Percentiles rank a stretch among this genome's conserved stretches.
phyloP scores from a whole-genome alignment of 2,329 filamentous ascomycete genomes.

The Annulohypoxylon truncatum region DNA sequence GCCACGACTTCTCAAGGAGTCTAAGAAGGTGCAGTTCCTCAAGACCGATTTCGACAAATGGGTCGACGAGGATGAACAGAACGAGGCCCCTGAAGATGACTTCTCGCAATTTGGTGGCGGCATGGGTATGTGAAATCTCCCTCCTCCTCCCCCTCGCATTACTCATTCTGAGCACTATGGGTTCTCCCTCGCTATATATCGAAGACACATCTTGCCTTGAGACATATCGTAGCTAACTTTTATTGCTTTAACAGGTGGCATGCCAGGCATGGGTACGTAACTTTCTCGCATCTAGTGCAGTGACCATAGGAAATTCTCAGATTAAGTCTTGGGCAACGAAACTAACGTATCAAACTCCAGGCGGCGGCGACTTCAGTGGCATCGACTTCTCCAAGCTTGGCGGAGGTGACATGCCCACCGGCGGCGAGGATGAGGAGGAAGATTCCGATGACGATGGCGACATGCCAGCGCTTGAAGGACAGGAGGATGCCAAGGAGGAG shows the following conservation, averaged over 20 bases:
- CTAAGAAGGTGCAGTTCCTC: conserved; percentile 91
- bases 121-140: conserved; percentile 64
- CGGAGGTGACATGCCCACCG: conserved; percentile 63
- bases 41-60: conserved; percentile 99
- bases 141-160: not conserved
- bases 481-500: conserved; percentile 60
- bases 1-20: conserved; percentile 92
- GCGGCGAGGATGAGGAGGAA: conserved; percentile 63
- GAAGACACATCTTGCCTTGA: not conserved
- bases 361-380: conserved; percentile 79
- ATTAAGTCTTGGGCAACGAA: not conserved
- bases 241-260: conserved; percentile 57
- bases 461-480: conserved; percentile 84
- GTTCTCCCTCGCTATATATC: not conserved
- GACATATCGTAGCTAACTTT: conserved; percentile 23
- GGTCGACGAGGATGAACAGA: conserved; percentile 99
- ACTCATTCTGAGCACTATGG: not conserved
- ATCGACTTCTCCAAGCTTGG: conserved; percentile 96
- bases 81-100: conserved; percentile 87
- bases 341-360: conserved; percentile 41
- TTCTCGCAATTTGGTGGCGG: conserved; percentile 70
- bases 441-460: conserved; percentile 77
- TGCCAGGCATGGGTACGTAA: conserved; percentile 60
- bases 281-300: not conserved
- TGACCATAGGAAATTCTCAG: not conserved